Conservation (phyloP, 305 asterid genomes). For the Solanum hybrid region DNA sequence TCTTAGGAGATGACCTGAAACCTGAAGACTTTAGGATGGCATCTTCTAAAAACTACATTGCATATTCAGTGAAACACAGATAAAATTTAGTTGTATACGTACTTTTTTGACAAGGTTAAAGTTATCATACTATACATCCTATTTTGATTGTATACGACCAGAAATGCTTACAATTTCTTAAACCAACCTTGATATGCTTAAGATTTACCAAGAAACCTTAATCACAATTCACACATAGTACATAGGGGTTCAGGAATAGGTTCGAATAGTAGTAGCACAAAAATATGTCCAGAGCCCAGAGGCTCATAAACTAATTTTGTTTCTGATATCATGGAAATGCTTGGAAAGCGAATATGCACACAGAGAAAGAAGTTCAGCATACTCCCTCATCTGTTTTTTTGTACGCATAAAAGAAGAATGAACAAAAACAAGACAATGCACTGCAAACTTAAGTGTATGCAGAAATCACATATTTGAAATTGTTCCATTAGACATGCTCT, state of each 20-base stretch:
- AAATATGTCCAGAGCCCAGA: background rate
- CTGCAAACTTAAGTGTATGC: background rate
- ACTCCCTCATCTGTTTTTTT: background rate
- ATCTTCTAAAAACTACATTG: background rate
- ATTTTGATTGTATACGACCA: background rate
- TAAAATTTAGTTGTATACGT: background rate
- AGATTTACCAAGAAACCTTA: background rate
- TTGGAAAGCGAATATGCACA: background rate
- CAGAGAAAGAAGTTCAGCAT: background rate
- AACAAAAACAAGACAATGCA: background rate
- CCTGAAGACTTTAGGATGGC: slow-evolving; percentile 10
- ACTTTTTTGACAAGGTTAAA: background rate
- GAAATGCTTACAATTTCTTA: background rate
- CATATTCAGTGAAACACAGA: background rate
- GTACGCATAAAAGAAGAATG: background rate
- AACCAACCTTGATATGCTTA: background rate
- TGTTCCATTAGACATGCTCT: background rate
- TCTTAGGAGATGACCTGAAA: slow-evolving; percentile 65
- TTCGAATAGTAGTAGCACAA: background rate
- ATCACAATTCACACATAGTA: background rate
- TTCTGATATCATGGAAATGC: background rate
- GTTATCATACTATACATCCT: background rate
- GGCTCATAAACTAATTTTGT: background rate
- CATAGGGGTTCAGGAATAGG: background rate
- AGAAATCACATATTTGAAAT: background rate